phyloP scores from a whole-genome alignment of 1,139 yeast genomes.

The Debaryomyces sp. region DNA sequence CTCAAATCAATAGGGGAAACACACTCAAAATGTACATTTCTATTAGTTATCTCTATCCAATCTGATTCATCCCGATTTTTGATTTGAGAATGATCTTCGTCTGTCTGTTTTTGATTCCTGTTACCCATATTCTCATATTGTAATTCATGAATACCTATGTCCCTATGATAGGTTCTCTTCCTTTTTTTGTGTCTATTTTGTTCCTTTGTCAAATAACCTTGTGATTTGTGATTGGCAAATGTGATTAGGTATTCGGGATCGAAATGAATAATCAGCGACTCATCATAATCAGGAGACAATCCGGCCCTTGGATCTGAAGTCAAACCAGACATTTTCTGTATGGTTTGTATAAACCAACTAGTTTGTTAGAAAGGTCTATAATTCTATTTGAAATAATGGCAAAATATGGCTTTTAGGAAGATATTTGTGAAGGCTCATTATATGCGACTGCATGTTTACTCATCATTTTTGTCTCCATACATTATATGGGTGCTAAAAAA shows the following conservation, averaged over 20 bases:
- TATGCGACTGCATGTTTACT: neutral
- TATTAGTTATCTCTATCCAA: slow-evolving; percentile 9
- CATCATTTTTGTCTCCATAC: neutral
- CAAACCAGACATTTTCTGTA: neutral
- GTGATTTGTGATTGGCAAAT: slow-evolving; percentile 3
- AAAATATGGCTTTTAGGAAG: neutral
- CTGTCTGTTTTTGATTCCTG: neutral
- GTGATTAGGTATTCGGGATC: slow-evolving; percentile 8
- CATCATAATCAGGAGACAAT: neutral
- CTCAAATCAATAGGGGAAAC: slow-evolving; percentile 9
- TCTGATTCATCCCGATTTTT: slow-evolving; percentile 5
- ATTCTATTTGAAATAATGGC: neutral
- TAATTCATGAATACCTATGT: slow-evolving; percentile 9
- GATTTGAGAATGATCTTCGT: neutral
- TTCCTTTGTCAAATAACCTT: neutral
- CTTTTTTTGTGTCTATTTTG: slow-evolving; percentile 8
- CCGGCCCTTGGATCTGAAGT: neutral
- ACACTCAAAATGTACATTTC: slow-evolving; percentile 3
- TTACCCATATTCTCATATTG: neutral
- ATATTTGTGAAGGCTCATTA: neutral
- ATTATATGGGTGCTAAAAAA: neutral
- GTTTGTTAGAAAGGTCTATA: neutral
- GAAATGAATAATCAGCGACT: slow-evolving; percentile 11
- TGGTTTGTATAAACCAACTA: neutral
- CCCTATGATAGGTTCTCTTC: slow-evolving; percentile 5